Evolutionary conservation across 2,329 filamentous ascomycete genomes (phyloP).

Genomic region (Aspergillus bombycis): DNA sequence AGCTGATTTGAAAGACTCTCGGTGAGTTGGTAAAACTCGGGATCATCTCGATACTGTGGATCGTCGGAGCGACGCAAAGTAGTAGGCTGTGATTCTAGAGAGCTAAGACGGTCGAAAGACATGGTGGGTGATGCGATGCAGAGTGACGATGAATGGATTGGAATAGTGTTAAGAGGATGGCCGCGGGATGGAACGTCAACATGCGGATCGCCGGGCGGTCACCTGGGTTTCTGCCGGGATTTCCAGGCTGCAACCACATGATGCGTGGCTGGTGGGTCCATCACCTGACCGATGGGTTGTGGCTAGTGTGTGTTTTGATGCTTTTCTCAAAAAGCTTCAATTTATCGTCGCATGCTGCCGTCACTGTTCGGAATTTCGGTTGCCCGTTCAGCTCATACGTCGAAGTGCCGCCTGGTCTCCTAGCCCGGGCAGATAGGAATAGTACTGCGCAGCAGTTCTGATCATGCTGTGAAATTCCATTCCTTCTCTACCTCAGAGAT

Average conservation of each 20-base stretch:
- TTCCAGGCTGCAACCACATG: slow-evolving; percentile 35
- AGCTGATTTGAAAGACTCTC: slow-evolving; percentile 84
- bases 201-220: slow-evolving; percentile 19
- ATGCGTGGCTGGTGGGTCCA: slow-evolving; percentile 20
- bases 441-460: slow-evolving; percentile 6
- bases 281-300: slow-evolving; percentile 32
- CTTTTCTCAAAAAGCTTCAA: slow-evolving; percentile 33
- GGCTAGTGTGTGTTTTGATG: slow-evolving; percentile 41
- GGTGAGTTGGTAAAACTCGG: slow-evolving; percentile 83
- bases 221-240: slow-evolving; percentile 27
- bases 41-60: slow-evolving; percentile 82
- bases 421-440: background rate
- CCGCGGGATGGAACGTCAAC: slow-evolving; percentile 5
- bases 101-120: slow-evolving; percentile 89
- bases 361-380: slow-evolving; percentile 7
- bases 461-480: slow-evolving; percentile 28
- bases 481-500: slow-evolving; percentile 26
- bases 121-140: slow-evolving; percentile 52
- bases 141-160: slow-evolving; percentile 11
- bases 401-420: background rate
- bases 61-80: slow-evolving; percentile 70
- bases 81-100: slow-evolving; percentile 77
- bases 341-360: slow-evolving; percentile 23
- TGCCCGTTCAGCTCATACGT: background rate
- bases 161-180: slow-evolving; percentile 7